A percentile compares a stretch with the other conserved stretches of the same genome.
Conservation (phyloP, 176 grass and related monocot genomes). For the Pontederia paniculata region DNA sequence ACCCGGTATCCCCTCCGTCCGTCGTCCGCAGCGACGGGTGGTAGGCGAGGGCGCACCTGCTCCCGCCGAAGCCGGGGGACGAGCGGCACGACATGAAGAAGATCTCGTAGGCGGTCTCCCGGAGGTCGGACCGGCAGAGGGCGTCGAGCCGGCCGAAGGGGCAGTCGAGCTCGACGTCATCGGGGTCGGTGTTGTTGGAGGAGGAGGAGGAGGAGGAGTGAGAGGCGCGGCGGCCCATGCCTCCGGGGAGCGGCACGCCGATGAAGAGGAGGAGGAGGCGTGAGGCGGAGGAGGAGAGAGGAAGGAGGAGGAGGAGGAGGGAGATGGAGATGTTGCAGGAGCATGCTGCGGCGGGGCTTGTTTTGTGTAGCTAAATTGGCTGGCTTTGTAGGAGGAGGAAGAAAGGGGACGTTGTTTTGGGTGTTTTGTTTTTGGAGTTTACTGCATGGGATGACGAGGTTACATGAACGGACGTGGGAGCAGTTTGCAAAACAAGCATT, state of each 20-base stretch:
- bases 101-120: conserved; percentile 56
- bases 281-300: background rate
- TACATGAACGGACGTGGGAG: no score
- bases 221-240: background rate
- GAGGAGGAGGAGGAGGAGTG: background rate
- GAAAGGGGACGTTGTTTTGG: no score
- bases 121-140: conserved; percentile 39
- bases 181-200: background rate
- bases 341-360: background rate
- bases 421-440: no score
- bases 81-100: conserved; percentile 71
- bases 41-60: conserved; percentile 1
- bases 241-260: background rate
- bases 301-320: background rate
- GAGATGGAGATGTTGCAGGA: background rate
- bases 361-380: background rate
- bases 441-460: no score
- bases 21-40: background rate
- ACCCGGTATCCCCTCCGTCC: background rate
- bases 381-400: no score
- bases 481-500: no score
- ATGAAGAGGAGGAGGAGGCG: background rate
- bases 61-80: conserved; percentile 5
- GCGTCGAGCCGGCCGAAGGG: conserved; percentile 45
- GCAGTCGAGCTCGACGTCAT: conserved; percentile 24